phyloP scores from a whole-genome alignment of 2,329 filamentous ascomycete genomes.

The Talaromyces sp. region DNA sequence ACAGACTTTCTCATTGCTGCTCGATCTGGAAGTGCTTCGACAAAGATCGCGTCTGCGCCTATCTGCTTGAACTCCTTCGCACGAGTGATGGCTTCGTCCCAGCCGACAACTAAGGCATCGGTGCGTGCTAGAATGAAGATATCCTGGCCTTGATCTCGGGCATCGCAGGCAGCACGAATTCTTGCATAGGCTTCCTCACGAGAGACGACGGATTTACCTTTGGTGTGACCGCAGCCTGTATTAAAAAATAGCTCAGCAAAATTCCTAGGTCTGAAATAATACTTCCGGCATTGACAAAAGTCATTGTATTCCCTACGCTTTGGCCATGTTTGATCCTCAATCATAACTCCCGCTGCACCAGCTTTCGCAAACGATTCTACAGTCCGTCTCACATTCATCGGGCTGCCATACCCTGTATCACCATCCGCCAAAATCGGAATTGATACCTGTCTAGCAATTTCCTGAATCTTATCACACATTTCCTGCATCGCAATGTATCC shows the following conservation, averaged over 20 bases:
- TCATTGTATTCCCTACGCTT: slow-evolving; percentile 31
- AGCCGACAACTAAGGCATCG: slow-evolving; percentile 27
- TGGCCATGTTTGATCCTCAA: slow-evolving; percentile 53
- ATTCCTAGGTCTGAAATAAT: not conserved
- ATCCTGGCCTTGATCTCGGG: slow-evolving; percentile 27
- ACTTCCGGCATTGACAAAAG: not conserved
- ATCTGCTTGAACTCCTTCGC: slow-evolving; percentile 39
- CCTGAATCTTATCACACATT: slow-evolving; percentile 47
- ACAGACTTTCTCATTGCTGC: slow-evolving; percentile 37
- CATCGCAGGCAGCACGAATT: slow-evolving; percentile 27
- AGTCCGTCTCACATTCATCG: slow-evolving; percentile 15
- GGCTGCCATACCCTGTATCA: slow-evolving; percentile 51
- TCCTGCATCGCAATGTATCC: slow-evolving; percentile 51
- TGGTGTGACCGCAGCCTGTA: slow-evolving; percentile 40
- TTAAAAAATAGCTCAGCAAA: slow-evolving; percentile 15
- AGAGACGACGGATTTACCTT: slow-evolving; percentile 33
- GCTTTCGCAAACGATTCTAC: slow-evolving; percentile 41
- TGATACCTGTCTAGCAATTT: slow-evolving; percentile 36
- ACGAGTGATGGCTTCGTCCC: slow-evolving; percentile 39
- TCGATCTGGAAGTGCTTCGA: slow-evolving; percentile 40
- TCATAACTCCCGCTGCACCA: slow-evolving; percentile 51
- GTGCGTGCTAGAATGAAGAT: slow-evolving; percentile 35
- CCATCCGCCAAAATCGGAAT: slow-evolving; percentile 55
- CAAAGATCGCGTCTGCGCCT: slow-evolving; percentile 43
- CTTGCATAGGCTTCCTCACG: slow-evolving; percentile 24